These are phyloP conservation scores for Hyaloscypha finlandica DNA, from an alignment of 495 filamentous ascomycete genomes.

Conservation along the genomic window DNA sequence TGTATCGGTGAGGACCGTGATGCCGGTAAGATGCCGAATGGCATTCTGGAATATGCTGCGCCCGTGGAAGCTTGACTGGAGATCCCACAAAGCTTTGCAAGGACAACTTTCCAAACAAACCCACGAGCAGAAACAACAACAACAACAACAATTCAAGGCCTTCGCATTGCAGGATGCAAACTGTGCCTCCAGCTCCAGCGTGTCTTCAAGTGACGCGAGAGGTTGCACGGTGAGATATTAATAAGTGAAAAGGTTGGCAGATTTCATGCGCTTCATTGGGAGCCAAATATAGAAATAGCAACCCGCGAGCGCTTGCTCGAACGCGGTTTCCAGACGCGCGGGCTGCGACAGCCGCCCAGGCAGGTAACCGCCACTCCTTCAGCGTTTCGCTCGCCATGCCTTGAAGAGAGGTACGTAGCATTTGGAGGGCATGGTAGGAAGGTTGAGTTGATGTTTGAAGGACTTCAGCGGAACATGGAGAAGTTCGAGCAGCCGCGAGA, in stretches of 20 bases:
- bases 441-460: background rate
- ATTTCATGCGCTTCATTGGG: background rate
- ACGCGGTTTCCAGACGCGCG: background rate
- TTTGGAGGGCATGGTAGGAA: background rate
- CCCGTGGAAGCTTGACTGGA: background rate
- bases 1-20: background rate
- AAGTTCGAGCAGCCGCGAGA: background rate
- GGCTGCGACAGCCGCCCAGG: background rate
- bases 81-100: background rate
- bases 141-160: background rate
- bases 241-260: background rate
- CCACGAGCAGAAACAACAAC: no score
- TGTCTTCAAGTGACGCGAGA: background rate
- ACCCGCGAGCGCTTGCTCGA: slow-evolving; percentile 15
- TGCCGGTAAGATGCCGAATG: background rate
- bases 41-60: background rate
- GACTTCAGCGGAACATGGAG: background rate
- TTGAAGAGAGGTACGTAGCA: background rate
- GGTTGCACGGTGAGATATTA: background rate
- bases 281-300: background rate
- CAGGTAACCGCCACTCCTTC: background rate
- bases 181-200: background rate
- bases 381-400: slow-evolving; percentile 2
- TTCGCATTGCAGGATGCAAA: background rate
- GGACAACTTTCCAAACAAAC: no score